Percentiles rank a stretch among this genome's conserved stretches.
Evolutionary conservation across 495 filamentous ascomycete genomes (phyloP).

Genomic region (Friedmanniomyces simplex): DNA sequence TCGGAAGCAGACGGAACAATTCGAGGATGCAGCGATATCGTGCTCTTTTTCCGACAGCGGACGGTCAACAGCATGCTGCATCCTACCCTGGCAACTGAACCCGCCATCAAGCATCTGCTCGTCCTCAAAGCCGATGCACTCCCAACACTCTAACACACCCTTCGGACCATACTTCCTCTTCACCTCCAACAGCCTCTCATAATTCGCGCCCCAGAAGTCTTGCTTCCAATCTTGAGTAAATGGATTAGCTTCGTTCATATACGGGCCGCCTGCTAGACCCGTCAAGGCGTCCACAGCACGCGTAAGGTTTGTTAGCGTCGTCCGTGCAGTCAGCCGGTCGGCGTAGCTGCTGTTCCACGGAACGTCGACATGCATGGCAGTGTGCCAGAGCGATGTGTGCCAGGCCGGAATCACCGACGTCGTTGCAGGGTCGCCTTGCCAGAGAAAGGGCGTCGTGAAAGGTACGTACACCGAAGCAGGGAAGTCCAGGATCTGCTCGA

Average conservation of each 20-base stretch:
- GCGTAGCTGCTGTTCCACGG: slow-evolving; percentile 23
- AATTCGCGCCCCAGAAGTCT: slow-evolving; percentile 43
- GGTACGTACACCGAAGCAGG: slow-evolving; percentile 26
- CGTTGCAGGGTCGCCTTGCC: slow-evolving; percentile 25
- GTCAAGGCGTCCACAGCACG: background rate
- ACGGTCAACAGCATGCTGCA: background rate
- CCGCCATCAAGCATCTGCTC: background rate
- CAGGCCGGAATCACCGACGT: slow-evolving; percentile 38
- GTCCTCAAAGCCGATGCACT: background rate
- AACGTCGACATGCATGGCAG: slow-evolving; percentile 30
- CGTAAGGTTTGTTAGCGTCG: background rate
- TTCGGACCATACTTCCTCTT: slow-evolving; percentile 39
- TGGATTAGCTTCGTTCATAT: slow-evolving; percentile 40
- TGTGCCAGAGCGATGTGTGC: slow-evolving; percentile 34
- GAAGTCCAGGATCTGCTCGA: slow-evolving; percentile 12
- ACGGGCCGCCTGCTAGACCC: slow-evolving; percentile 27
- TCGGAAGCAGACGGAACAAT: too few species aligned
- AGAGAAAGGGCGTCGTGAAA: slow-evolving; percentile 27
- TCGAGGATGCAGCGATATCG: too few species aligned
- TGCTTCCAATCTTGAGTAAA: slow-evolving; percentile 35
- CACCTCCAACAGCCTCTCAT: slow-evolving; percentile 30
- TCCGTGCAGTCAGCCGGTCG: background rate
- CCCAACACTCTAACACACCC: background rate
- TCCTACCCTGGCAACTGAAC: background rate
- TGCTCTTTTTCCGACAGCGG: too few species aligned